Percentiles rank a stretch among this genome's conserved stretches.
Evolutionary conservation across 1,139 yeast species (phyloP).

Genomic region (Diutina neorugosa): DNA sequence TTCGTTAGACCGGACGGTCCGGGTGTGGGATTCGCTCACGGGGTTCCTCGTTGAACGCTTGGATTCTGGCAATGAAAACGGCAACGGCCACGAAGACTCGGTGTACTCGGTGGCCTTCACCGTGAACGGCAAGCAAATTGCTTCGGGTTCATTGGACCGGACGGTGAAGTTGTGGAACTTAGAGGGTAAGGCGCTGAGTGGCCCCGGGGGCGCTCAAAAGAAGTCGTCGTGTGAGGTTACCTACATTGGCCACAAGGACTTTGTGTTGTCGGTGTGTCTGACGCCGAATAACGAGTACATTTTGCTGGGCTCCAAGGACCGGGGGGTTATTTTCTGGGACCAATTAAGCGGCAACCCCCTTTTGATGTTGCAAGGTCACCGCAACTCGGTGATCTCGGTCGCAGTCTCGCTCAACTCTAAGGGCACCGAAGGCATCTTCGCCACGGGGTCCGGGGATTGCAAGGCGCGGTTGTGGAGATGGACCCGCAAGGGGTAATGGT

Average conservation of each 20-base stretch:
- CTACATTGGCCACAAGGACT: constrained; percentile 92
- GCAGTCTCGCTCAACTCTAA: constrained; percentile 74
- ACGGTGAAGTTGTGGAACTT: constrained; percentile 95
- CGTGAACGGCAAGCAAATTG: constrained; percentile 83
- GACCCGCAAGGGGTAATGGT: constrained; percentile 13
- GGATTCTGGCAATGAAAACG: constrained; percentile 77
- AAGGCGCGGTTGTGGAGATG: constrained; percentile 94
- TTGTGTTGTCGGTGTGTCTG: constrained; percentile 86
- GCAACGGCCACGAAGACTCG: constrained; percentile 93
- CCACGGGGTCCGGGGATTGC: constrained; percentile 97
- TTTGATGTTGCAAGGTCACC: constrained; percentile 93
- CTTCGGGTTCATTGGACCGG: constrained; percentile 90
- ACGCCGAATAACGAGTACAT: constrained; percentile 91
- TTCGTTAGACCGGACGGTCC: constrained; percentile 85
- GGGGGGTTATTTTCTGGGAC: constrained; percentile 97
- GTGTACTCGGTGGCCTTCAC: constrained; percentile 94
- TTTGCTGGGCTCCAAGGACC: constrained; percentile 89
- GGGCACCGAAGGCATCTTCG: constrained; percentile 69
- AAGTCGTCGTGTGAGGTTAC: constrained; percentile 78
- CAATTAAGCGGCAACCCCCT: constrained; percentile 85
- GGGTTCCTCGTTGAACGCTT: constrained; percentile 88
- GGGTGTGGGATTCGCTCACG: constrained; percentile 95
- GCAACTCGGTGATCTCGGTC: constrained; percentile 90
- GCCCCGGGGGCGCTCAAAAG: constrained; percentile 28
- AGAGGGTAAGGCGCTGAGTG: constrained; percentile 41